phyloP scores from a whole-genome alignment of 805 yeast species.

The Sugiyamaella chiloensis region DNA sequence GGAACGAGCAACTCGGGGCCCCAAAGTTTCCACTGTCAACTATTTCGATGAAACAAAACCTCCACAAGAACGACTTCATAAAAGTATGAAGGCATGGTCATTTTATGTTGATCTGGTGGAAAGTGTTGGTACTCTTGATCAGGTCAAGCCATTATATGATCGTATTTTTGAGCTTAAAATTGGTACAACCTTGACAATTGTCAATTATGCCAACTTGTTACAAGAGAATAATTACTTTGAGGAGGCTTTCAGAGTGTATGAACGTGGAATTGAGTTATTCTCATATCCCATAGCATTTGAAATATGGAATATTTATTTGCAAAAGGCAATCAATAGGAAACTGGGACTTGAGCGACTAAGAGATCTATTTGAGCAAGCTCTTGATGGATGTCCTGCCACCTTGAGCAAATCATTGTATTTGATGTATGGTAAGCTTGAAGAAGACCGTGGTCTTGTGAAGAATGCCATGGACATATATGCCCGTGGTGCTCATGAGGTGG shows the following conservation, averaged over 20 bases:
- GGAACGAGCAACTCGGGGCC: conserved; percentile 41
- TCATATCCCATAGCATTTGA: conserved; percentile 60
- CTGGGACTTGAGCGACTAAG: conserved; percentile 53
- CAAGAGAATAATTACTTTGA: conserved; percentile 47
- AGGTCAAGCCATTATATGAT: conserved; percentile 48
- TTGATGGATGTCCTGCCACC: conserved; percentile 49
- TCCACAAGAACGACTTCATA: conserved; percentile 58
- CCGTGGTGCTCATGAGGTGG: conserved; percentile 37
- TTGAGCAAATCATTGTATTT: conserved; percentile 49
- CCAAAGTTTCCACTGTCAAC: conserved; percentile 34
- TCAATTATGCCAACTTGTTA: conserved; percentile 63
- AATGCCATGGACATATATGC: conserved; percentile 50
- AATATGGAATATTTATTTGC: conserved; percentile 67
- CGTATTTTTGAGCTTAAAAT: conserved; percentile 53
- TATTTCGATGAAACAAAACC: conserved; percentile 44
- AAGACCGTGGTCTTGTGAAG: conserved; percentile 47
- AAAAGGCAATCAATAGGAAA: conserved; percentile 43
- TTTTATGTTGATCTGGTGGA: conserved; percentile 65
- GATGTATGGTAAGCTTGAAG: conserved; percentile 62
- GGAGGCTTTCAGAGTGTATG: conserved; percentile 59
- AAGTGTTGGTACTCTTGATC: conserved; percentile 35
- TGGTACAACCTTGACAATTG: conserved; percentile 63
- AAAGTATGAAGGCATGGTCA: conserved; percentile 66
- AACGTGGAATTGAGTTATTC: conserved; percentile 62
- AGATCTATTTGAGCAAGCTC: conserved; percentile 70